A percentile compares a stretch with the other conserved stretches of the same genome.
These are phyloP conservation scores for Hymenoscyphus salicellus DNA, from an alignment of 2,329 filamentous ascomycete genomes.

Conservation along the genomic window DNA sequence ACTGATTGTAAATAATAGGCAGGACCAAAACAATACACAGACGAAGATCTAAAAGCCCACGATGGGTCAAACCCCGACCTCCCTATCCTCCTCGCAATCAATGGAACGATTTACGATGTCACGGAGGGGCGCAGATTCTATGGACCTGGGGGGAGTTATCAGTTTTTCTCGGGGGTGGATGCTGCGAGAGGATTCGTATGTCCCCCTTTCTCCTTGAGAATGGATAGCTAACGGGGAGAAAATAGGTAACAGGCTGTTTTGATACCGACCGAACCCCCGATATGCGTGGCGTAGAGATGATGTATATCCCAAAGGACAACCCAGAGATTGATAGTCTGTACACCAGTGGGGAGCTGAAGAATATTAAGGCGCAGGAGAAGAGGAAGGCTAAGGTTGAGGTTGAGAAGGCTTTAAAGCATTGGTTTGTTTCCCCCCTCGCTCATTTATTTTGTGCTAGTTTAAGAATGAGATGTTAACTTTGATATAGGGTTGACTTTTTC, in stretches of 20 bases:
- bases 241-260: constrained; percentile 48
- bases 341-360: constrained; percentile 51
- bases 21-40: constrained; percentile 68
- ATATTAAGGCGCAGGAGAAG: constrained; percentile 59
- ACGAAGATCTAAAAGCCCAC: constrained; percentile 68
- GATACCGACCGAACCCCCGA: constrained; percentile 73
- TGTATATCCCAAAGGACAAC: constrained; percentile 69
- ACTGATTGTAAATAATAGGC: constrained; percentile 37
- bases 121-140: constrained; percentile 66
- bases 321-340: constrained; percentile 59
- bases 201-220: constrained; percentile 71
- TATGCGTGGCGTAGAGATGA: constrained; percentile 80
- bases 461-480: neutral
- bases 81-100: constrained; percentile 88
- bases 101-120: constrained; percentile 84
- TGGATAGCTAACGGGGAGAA: neutral
- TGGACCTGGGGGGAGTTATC: constrained; percentile 81
- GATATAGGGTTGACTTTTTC: constrained; percentile 68
- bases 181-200: constrained; percentile 73
- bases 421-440: constrained; percentile 12
- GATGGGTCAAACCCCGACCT: constrained; percentile 72
- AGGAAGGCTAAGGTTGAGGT: constrained; percentile 63
- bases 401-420: constrained; percentile 67
- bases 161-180: constrained; percentile 82
- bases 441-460: neutral